These are phyloP conservation scores for Tylopilus felleus DNA, from an alignment of 768 basidiomycete genomes.

Conservation along the genomic window DNA sequence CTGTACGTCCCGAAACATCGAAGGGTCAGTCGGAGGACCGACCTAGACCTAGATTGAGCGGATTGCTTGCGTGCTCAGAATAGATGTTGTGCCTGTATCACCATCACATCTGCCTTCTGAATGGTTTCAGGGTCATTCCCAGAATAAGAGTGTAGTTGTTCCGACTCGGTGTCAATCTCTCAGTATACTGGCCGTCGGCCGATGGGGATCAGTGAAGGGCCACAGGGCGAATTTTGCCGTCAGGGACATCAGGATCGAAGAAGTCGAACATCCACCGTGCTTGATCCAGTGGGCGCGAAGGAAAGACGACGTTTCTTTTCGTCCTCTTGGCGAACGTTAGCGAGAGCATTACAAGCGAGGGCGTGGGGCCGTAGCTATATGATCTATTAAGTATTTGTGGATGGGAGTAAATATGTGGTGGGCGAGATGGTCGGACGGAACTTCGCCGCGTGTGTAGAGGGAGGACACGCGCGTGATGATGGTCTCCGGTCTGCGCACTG, in stretches of 20 bases:
- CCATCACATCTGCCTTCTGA: too few relatives aligned
- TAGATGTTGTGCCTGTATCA: too few relatives aligned
- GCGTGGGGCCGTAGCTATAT: background rate
- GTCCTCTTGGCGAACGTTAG: background rate
- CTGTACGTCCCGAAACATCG: too few relatives aligned
- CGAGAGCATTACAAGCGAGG: background rate
- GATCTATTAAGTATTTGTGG: too few relatives aligned
- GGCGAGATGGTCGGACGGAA: background rate
- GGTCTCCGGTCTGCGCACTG: too few relatives aligned
- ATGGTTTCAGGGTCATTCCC: too few relatives aligned
- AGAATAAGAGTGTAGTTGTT: background rate
- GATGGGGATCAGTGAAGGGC: background rate
- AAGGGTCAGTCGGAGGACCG: too few relatives aligned
- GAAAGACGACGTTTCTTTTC: background rate
- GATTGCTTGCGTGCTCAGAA: too few relatives aligned
- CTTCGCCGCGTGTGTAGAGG: background rate
- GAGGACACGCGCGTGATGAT: too few relatives aligned
- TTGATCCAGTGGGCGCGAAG: background rate
- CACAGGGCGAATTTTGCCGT: background rate
- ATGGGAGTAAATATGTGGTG: background rate
- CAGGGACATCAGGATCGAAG: background rate
- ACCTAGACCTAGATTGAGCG: too few relatives aligned
- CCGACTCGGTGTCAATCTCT: background rate
- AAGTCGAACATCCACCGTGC: background rate
- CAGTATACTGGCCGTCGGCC: background rate